These are phyloP conservation scores for Ceratopteris richardii DNA, from an alignment of 75 land plant genomes.

Conservation along the genomic window DNA sequence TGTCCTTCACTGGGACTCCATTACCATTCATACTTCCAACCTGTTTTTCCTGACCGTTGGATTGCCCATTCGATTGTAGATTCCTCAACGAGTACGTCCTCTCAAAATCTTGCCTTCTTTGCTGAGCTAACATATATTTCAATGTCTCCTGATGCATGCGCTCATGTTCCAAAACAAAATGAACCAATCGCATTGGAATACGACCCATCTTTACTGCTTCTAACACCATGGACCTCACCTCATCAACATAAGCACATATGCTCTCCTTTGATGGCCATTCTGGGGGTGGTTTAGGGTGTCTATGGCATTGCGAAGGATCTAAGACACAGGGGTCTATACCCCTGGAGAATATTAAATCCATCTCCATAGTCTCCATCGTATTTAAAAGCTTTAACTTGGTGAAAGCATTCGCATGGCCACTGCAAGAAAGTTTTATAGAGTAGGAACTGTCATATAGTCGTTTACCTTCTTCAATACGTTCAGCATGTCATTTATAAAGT, in stretches of 20 bases:
- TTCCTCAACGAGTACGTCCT: not conserved
- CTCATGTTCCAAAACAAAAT: slow-evolving; percentile 32
- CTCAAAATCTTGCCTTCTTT: slow-evolving; percentile 21
- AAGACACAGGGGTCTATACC: slow-evolving; percentile 35
- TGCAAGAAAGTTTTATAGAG: slow-evolving; percentile 2
- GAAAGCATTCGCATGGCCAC: slow-evolving; percentile 33
- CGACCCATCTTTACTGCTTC: slow-evolving; percentile 6
- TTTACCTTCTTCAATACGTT: too few species aligned
- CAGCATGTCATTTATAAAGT: too few species aligned
- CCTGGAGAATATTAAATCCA: slow-evolving; percentile 28
- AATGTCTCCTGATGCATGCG: slow-evolving; percentile 40
- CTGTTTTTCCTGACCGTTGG: too few species aligned
- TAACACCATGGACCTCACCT: slow-evolving; percentile 8
- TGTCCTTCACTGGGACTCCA: not conserved
- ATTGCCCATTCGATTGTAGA: not conserved
- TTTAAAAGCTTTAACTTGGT: slow-evolving; percentile 22
- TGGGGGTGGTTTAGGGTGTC: slow-evolving; percentile 23
- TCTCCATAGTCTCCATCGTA: slow-evolving; percentile 4
- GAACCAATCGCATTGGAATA: slow-evolving; percentile 5
- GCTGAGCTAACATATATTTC: slow-evolving; percentile 33
- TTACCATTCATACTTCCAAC: too few species aligned
- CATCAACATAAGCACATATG: slow-evolving; percentile 11
- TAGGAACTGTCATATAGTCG: not conserved
- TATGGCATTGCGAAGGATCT: slow-evolving; percentile 28
- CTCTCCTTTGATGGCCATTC: slow-evolving; percentile 23